Conservation (phyloP, 2,329 filamentous ascomycete genomes). For the Thielaviopsis musarum region DNA sequence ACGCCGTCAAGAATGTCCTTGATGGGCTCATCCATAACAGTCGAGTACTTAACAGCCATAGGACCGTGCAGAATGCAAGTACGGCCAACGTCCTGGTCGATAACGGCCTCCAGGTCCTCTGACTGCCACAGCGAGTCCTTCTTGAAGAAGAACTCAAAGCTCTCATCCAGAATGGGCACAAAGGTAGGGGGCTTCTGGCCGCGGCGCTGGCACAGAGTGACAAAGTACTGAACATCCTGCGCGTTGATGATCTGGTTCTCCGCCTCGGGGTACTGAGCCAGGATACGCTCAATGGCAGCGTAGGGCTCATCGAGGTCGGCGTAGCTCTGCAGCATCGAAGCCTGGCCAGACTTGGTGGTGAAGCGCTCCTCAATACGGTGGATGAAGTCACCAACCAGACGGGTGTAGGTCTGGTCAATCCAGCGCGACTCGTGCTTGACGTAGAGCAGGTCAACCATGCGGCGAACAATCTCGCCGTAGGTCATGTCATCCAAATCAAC, state of each 20-base stretch:
- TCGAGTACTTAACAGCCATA: constrained; percentile 81
- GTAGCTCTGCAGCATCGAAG: constrained; percentile 79
- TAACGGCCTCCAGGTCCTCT: constrained; percentile 89
- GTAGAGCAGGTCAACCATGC: constrained; percentile 80
- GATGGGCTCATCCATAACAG: constrained; percentile 77
- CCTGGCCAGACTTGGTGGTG: constrained; percentile 50
- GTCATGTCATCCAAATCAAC: constrained; percentile 94
- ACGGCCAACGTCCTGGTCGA: constrained; percentile 86
- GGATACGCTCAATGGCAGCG: constrained; percentile 57
- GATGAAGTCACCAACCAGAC: constrained; percentile 85
- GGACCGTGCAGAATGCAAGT: constrained; percentile 95
- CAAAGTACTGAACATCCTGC: constrained; percentile 93
- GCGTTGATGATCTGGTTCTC: constrained; percentile 89
- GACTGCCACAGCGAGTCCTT: constrained; percentile 99
- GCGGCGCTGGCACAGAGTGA: constrained; percentile 77
- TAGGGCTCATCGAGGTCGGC: constrained; percentile 75
- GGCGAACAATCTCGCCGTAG: constrained; percentile 70
- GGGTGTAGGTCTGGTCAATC: constrained; percentile 74
- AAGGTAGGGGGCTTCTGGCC: constrained; percentile 95
- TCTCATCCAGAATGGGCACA: constrained; percentile 86
- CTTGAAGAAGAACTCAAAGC: constrained; percentile 99
- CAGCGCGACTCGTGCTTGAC: constrained; percentile 80
- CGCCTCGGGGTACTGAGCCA: constrained; percentile 71
- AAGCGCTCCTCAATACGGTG: constrained; percentile 95
- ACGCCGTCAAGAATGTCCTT: constrained; percentile 87